Percentiles rank a stretch among this genome's conserved stretches.
Conservation (phyloP, 805 yeast species). For the Teunomyces kruisii region DNA sequence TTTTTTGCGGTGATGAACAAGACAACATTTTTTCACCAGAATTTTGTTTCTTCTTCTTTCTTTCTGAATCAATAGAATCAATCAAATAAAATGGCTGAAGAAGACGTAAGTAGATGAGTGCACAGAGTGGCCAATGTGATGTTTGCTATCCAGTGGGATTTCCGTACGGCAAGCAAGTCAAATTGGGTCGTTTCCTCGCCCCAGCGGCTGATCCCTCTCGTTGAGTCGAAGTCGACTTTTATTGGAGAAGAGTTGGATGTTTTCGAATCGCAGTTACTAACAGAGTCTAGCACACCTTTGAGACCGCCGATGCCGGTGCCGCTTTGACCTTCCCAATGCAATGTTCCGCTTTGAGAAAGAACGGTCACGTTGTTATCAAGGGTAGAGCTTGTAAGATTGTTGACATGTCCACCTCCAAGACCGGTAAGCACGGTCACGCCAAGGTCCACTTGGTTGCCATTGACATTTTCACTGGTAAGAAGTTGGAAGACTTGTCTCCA, state of each 20-base stretch:
- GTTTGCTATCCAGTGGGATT: too few relatives aligned
- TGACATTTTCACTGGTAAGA: conserved; percentile 98
- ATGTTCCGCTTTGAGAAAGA: conserved; percentile 99
- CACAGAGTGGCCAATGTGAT: too few relatives aligned
- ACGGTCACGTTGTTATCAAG: conserved; percentile 98
- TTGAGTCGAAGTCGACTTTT: too few relatives aligned
- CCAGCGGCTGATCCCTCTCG: too few relatives aligned
- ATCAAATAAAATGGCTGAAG: conserved; percentile 36
- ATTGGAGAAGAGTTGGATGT: too few relatives aligned
- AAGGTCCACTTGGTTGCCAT: conserved; percentile 99
- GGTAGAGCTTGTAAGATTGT: conserved; percentile 99
- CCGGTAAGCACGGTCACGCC: conserved; percentile 99
- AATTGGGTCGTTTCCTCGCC: background rate
- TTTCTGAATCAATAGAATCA: conserved; percentile 4
- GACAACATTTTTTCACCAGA: conserved; percentile 6
- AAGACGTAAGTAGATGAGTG: conserved; percentile 33
- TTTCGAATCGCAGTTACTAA: conserved; percentile 27
- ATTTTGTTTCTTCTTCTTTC: conserved; percentile 3
- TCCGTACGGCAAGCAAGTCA: background rate
- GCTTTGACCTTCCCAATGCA: conserved; percentile 98
- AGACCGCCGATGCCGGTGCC: conserved; percentile 98
- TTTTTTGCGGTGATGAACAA: conserved; percentile 6
- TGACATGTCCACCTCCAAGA: conserved; percentile 99
- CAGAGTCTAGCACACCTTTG: conserved; percentile 77
- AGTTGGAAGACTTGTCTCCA: conserved; percentile 99